These are phyloP conservation scores for Diaporthe ampelina DNA, from an alignment of 2,329 filamentous ascomycete genomes.

Conservation along the genomic window DNA sequence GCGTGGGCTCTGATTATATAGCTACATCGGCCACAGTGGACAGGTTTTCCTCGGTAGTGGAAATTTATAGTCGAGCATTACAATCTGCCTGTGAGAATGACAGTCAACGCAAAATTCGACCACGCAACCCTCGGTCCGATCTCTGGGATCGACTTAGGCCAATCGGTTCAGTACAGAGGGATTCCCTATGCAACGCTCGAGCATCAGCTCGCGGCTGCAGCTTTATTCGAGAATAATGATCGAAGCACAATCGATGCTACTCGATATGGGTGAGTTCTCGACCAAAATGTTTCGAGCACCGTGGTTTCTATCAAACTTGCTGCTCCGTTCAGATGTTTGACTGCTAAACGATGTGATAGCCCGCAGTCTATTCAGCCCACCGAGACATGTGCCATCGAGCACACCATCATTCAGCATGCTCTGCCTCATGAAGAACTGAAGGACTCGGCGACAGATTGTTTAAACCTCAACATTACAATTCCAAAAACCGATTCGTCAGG, in stretches of 20 bases:
- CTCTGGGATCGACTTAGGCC: not conserved
- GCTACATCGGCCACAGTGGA: no score
- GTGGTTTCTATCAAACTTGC: not conserved
- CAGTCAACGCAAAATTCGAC: not conserved
- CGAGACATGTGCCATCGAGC: conserved; percentile 7
- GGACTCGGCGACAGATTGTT: not conserved
- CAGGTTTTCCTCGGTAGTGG: no score
- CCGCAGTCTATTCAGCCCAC: not conserved
- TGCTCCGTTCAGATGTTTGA: not conserved
- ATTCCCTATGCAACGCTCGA: not conserved
- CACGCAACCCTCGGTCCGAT: not conserved
- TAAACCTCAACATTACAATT: conserved; percentile 1
- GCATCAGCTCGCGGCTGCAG: conserved; percentile 3
- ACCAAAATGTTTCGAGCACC: not conserved
- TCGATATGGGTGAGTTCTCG: not conserved
- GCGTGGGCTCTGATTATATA: not conserved
- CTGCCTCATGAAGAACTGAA: not conserved
- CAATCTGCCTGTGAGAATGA: not conserved
- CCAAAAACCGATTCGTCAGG: not conserved
- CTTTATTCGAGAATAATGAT: not conserved
- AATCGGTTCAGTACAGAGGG: not conserved
- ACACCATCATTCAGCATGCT: not conserved
- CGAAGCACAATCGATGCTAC: not conserved
- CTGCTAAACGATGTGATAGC: not conserved
- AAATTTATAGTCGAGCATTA: no score